These are phyloP conservation scores for Hydrangea macrophylla DNA, from an alignment of 148 eudicot genomes.

Conservation along the genomic window DNA sequence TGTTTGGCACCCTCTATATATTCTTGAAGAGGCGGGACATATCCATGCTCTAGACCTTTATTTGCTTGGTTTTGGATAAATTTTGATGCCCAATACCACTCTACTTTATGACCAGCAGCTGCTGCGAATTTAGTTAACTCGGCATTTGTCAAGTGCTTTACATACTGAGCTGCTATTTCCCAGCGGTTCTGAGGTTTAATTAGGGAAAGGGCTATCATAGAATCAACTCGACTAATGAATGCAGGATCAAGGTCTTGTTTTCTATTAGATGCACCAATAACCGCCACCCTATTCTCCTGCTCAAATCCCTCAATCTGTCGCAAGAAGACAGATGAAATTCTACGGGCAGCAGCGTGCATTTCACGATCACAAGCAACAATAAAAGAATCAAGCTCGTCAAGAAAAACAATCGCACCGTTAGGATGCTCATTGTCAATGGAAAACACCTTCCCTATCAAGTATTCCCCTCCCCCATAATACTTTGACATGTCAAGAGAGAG, in stretches of 20 bases:
- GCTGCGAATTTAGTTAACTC: slow-evolving; percentile 66
- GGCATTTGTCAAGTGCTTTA: no score
- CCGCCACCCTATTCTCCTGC: slow-evolving; percentile 93
- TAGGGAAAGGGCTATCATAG: slow-evolving; percentile 69
- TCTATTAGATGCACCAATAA: slow-evolving; percentile 94
- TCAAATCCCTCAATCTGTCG: slow-evolving; percentile 99
- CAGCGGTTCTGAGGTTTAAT: slow-evolving; percentile 77
- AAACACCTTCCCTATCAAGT: slow-evolving; percentile 83
- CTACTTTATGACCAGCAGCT: slow-evolving; percentile 71
- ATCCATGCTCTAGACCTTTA: no score
- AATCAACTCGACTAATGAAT: slow-evolving; percentile 87
- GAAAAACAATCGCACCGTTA: slow-evolving; percentile 82
- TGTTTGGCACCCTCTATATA: no score
- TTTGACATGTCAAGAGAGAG: slow-evolving; percentile 89
- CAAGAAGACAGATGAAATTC: slow-evolving; percentile 74
- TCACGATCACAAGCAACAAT: slow-evolving; percentile 94
- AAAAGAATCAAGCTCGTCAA: slow-evolving; percentile 99
- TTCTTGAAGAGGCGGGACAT: no score
- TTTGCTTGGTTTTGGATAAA: no score
- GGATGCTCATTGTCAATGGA: slow-evolving; percentile 90
- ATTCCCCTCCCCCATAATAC: slow-evolving; percentile 95
- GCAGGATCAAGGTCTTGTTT: slow-evolving; percentile 99
- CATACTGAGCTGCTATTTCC: slow-evolving; percentile 90
- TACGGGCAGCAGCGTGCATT: slow-evolving; percentile 93
- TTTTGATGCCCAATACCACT: no score